Conservation (phyloP, 352 stramenopile species). For the Pythium brachiatum region DNA sequence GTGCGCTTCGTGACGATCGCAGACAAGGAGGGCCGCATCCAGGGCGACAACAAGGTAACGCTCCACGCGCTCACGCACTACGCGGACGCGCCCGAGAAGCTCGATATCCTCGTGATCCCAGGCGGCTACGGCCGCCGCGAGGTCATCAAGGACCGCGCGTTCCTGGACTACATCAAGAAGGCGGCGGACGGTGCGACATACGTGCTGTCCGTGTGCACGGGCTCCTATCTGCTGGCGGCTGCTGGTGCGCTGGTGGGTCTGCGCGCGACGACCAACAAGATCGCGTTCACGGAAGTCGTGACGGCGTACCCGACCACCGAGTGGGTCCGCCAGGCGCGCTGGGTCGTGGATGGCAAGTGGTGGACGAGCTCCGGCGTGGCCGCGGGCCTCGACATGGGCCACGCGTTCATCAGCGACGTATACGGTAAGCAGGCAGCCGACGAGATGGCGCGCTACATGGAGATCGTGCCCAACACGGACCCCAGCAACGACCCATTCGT, state of each 20-base stretch:
- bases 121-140: slow-evolving; percentile 30
- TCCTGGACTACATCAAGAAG: slow-evolving; percentile 38
- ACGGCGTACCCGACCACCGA: slow-evolving; percentile 31
- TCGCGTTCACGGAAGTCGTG: slow-evolving; percentile 39
- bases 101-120: slow-evolving; percentile 49
- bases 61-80: slow-evolving; percentile 38
- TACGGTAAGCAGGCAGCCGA: slow-evolving; percentile 31
- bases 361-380: slow-evolving; percentile 66
- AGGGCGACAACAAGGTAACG: slow-evolving; percentile 37
- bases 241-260: slow-evolving; percentile 43
- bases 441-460: slow-evolving; percentile 36
- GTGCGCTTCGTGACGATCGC: slow-evolving; percentile 58
- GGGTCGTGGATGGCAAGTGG: slow-evolving; percentile 51
- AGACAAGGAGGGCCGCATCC: slow-evolving; percentile 31
- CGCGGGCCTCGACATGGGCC: slow-evolving; percentile 60
- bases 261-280: slow-evolving; percentile 65
- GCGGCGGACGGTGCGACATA: slow-evolving; percentile 28
- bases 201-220: slow-evolving; percentile 61
- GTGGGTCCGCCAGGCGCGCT: slow-evolving; percentile 58
- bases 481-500: slow-evolving; percentile 46
- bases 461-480: slow-evolving; percentile 39
- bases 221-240: slow-evolving; percentile 39
- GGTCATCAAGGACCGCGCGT: slow-evolving; percentile 36
- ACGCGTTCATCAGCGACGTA: slow-evolving; percentile 36
- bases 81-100: slow-evolving; percentile 20